Percentiles rank a stretch among this genome's conserved stretches.
Conservation (phyloP, 2,329 filamentous ascomycete species). For the Sclerotinia trifoliorum region DNA sequence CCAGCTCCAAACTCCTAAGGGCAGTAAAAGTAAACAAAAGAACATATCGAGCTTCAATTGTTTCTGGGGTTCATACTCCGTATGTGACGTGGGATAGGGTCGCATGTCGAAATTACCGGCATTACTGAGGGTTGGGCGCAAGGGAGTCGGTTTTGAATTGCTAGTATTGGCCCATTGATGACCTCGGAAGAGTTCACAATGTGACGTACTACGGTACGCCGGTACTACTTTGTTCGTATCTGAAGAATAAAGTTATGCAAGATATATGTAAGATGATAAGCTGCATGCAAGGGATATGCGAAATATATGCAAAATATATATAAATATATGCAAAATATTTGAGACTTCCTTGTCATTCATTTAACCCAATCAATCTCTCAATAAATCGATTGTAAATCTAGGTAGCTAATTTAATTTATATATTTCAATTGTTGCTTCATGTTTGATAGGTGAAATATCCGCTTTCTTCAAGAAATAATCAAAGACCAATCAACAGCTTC, state of each 20-base stretch:
- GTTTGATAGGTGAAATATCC: not conserved
- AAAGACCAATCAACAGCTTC: not conserved
- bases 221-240: not conserved
- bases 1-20: not conserved
- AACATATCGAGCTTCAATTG: not conserved
- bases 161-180: no score
- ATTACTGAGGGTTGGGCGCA: no score
- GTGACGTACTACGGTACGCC: not conserved
- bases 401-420: no score
- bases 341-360: no score
- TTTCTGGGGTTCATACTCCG: no score
- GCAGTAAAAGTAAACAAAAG: not conserved
- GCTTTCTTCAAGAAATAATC: not conserved
- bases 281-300: no score
- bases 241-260: not conserved
- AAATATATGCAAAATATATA: no score
- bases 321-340: no score
- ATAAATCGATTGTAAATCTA: not conserved
- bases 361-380: not conserved
- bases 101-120: no score
- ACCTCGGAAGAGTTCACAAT: not conserved
- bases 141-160: no score
- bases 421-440: not conserved
- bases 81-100: no score
- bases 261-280: not conserved